These are phyloP conservation scores for Neonectria magnoliae DNA, from an alignment of 2,329 filamentous ascomycete genomes.

Conservation along the genomic window DNA sequence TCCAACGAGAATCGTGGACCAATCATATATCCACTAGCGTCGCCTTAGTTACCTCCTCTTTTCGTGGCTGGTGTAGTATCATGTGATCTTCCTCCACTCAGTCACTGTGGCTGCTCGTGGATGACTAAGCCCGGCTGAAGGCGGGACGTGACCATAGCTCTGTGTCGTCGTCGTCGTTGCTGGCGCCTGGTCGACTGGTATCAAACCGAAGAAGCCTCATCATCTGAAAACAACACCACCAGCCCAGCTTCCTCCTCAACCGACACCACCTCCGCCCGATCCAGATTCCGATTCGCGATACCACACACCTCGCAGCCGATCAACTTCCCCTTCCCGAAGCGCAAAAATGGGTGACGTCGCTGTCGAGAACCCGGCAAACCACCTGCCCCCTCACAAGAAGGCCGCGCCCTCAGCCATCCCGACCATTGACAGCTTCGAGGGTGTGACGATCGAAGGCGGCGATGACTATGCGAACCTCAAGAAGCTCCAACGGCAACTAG, in stretches of 20 bases:
- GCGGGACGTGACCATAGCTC: conserved; percentile 38
- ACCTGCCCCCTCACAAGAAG: conserved; percentile 82
- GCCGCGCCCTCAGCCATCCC: conserved; percentile 82
- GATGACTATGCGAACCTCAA: conserved; percentile 97
- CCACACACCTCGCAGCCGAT: neutral
- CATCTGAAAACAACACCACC: conserved; percentile 30
- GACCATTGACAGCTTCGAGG: conserved; percentile 90
- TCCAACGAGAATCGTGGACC: conserved; percentile 13
- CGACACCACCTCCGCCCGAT: conserved; percentile 18
- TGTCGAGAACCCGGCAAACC: conserved; percentile 82
- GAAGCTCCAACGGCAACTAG: conserved; percentile 94
- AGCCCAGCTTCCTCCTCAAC: conserved; percentile 14
- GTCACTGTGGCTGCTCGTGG: neutral
- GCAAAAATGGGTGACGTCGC: conserved; percentile 84
- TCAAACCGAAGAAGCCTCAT: conserved; percentile 40
- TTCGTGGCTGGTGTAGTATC: conserved; percentile 20
- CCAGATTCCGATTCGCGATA: conserved; percentile 1
- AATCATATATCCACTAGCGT: conserved; percentile 27
- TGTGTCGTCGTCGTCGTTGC: conserved; percentile 44
- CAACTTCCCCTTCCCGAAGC: conserved; percentile 18
- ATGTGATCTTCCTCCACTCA: conserved; percentile 27
- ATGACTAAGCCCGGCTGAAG: conserved; percentile 39
- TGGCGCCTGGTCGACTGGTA: conserved; percentile 40
- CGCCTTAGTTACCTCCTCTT: neutral
- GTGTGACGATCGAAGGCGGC: conserved; percentile 79